phyloP scores from a whole-genome alignment of 768 basidiomycete genomes.

The Lactifluus piperatus region DNA sequence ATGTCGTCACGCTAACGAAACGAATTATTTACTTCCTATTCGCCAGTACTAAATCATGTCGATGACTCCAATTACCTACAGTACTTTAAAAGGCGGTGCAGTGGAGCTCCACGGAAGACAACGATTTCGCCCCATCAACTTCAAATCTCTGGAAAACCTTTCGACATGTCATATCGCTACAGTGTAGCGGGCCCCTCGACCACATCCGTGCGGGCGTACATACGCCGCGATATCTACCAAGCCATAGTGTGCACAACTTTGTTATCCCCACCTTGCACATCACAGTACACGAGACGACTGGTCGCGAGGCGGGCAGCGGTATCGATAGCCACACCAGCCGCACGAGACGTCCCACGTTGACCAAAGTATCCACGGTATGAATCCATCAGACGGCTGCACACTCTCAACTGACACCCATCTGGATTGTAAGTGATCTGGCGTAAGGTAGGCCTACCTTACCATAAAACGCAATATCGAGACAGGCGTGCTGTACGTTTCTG shows the following conservation, averaged over 20 bases:
- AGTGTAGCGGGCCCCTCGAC: constrained; percentile 18
- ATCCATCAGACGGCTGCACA: not conserved
- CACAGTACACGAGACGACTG: not conserved
- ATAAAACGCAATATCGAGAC: not conserved
- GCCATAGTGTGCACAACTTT: not conserved
- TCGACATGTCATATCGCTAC: constrained; percentile 9
- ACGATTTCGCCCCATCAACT: too few relatives aligned
- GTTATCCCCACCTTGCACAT: not conserved
- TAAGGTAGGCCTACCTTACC: too few relatives aligned
- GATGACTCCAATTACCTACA: not conserved
- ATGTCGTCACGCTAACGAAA: not conserved
- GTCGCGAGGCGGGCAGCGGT: not conserved
- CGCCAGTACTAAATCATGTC: not conserved
- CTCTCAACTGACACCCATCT: not conserved
- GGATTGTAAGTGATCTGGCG: not conserved
- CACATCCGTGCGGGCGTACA: constrained; percentile 1
- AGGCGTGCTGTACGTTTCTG: too few relatives aligned
- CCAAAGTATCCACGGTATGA: not conserved
- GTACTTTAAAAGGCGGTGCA: not conserved
- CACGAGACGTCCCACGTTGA: not conserved
- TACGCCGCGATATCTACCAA: not conserved
- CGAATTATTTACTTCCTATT: not conserved
- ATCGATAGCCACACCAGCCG: not conserved
- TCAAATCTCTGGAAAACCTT: not conserved
- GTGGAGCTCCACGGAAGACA: not conserved